Conservation (phyloP, 805 yeast genomes). For the Ogataea henricii region DNA sequence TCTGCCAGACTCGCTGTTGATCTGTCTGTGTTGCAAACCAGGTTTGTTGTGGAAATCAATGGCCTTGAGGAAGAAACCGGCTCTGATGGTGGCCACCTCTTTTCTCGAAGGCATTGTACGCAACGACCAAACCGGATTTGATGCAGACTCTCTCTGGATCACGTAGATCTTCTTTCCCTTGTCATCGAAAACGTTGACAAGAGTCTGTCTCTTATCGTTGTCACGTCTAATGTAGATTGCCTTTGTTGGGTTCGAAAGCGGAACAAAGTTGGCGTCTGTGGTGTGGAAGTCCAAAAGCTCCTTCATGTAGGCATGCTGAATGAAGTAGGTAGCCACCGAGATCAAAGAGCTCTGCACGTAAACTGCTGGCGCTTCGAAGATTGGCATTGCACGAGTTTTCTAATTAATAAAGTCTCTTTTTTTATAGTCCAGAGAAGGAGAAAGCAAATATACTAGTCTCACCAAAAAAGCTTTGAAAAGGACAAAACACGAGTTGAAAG, state of each 20-base stretch:
- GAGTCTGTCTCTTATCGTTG: slow-evolving; percentile 44
- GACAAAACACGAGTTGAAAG: background rate
- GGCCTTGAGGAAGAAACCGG: slow-evolving; percentile 47
- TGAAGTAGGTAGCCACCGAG: slow-evolving; percentile 43
- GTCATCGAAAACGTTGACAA: slow-evolving; percentile 51
- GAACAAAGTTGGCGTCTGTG: slow-evolving; percentile 43
- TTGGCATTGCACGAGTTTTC: slow-evolving; percentile 35
- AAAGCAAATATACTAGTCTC: slow-evolving; percentile 11
- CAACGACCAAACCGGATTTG: slow-evolving; percentile 56
- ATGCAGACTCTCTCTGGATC: slow-evolving; percentile 51
- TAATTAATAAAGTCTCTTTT: slow-evolving; percentile 5
- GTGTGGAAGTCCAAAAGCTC: slow-evolving; percentile 41
- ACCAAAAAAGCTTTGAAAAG: slow-evolving; percentile 3
- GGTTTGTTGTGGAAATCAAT: slow-evolving; percentile 51
- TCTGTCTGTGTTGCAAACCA: slow-evolving; percentile 47
- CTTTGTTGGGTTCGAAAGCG: slow-evolving; percentile 42
- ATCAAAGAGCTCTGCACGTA: slow-evolving; percentile 42
- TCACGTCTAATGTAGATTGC: slow-evolving; percentile 52
- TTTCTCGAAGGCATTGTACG: slow-evolving; percentile 44
- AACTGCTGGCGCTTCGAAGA: slow-evolving; percentile 51
- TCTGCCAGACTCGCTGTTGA: slow-evolving; percentile 39
- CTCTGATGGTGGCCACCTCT: slow-evolving; percentile 53
- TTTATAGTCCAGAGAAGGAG: slow-evolving; percentile 6
- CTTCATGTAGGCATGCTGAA: slow-evolving; percentile 44
- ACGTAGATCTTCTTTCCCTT: slow-evolving; percentile 46